A percentile compares a stretch with the other conserved stretches of the same genome.
phyloP scores from a whole-genome alignment of 768 basidiomycete genomes.

The Mycena chlorophos region DNA sequence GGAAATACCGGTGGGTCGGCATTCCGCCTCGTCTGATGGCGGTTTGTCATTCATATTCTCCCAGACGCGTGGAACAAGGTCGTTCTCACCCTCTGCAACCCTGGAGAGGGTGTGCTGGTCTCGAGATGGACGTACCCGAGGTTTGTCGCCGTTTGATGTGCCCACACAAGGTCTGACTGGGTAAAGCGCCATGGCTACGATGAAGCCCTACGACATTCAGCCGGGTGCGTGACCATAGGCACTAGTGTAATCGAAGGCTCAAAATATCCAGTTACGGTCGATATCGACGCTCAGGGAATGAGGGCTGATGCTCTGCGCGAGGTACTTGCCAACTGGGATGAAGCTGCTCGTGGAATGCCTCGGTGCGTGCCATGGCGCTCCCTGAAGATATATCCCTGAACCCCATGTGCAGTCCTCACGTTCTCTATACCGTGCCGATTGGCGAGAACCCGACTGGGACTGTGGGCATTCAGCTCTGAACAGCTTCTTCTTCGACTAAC shows the following conservation, averaged over 20 bases:
- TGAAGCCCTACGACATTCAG: slow-evolving; percentile 43
- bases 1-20: slow-evolving; percentile 67
- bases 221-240: too few species aligned
- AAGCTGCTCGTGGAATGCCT: slow-evolving; percentile 49
- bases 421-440: slow-evolving; percentile 76
- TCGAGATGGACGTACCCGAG: slow-evolving; percentile 80
- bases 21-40: background rate
- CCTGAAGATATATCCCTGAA: background rate
- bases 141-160: slow-evolving; percentile 35
- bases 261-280: slow-evolving; percentile 55
- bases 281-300: slow-evolving; percentile 73
- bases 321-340: slow-evolving; percentile 68
- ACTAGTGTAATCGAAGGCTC: too few species aligned
- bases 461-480: slow-evolving; percentile 38
- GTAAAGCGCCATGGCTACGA: slow-evolving; percentile 35
- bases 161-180: slow-evolving; percentile 14
- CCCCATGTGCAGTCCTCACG: slow-evolving; percentile 52
- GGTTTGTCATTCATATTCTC: background rate
- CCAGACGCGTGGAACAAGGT: slow-evolving; percentile 49
- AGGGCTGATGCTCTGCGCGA: slow-evolving; percentile 58
- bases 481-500: background rate
- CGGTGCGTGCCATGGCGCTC: slow-evolving; percentile 37
- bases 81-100: slow-evolving; percentile 61
- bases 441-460: slow-evolving; percentile 84
- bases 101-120: slow-evolving; percentile 57